A percentile compares a stretch with the other conserved stretches of the same genome.
Evolutionary conservation across 805 yeast genomes (phyloP).

Genomic region (Starmerella etchellsii): DNA sequence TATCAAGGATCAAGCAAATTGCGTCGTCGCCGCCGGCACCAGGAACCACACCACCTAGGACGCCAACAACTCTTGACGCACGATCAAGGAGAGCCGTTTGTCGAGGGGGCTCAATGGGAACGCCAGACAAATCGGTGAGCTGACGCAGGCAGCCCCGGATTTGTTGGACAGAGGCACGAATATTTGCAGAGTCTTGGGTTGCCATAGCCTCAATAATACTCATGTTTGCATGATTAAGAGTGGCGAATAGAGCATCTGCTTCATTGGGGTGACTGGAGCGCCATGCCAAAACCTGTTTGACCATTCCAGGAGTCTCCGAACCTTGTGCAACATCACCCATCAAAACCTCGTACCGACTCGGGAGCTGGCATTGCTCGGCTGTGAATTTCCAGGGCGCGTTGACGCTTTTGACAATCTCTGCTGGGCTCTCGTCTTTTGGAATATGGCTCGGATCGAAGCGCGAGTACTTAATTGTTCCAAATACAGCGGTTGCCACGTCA

Average conservation of each 20-base stretch:
- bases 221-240: slow-evolving; percentile 48
- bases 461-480: slow-evolving; percentile 72
- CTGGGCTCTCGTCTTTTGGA: slow-evolving; percentile 21
- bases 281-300: slow-evolving; percentile 66
- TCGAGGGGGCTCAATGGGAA: slow-evolving; percentile 72
- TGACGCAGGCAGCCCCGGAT: slow-evolving; percentile 48
- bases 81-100: slow-evolving; percentile 61
- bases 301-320: slow-evolving; percentile 87
- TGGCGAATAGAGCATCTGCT: slow-evolving; percentile 40
- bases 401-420: slow-evolving; percentile 21
- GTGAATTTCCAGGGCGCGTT: slow-evolving; percentile 44
- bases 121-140: slow-evolving; percentile 56
- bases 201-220: slow-evolving; percentile 39
- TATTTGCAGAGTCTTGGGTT: slow-evolving; percentile 24
- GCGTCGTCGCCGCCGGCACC: slow-evolving; percentile 99
- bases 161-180: slow-evolving; percentile 5
- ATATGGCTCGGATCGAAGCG: slow-evolving; percentile 53
- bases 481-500: slow-evolving; percentile 92
- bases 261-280: slow-evolving; percentile 37
- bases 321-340: slow-evolving; percentile 95
- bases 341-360: slow-evolving; percentile 51
- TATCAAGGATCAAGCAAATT: slow-evolving; percentile 54
- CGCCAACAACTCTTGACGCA: slow-evolving; percentile 48
- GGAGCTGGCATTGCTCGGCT: slow-evolving; percentile 47
- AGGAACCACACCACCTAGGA: slow-evolving; percentile 91